Evolutionary conservation across 1,284 basidiomycete genomes (phyloP), one percentile per base, ranked within the genome.

Genomic region (Abortiporus biennis): DNA sequence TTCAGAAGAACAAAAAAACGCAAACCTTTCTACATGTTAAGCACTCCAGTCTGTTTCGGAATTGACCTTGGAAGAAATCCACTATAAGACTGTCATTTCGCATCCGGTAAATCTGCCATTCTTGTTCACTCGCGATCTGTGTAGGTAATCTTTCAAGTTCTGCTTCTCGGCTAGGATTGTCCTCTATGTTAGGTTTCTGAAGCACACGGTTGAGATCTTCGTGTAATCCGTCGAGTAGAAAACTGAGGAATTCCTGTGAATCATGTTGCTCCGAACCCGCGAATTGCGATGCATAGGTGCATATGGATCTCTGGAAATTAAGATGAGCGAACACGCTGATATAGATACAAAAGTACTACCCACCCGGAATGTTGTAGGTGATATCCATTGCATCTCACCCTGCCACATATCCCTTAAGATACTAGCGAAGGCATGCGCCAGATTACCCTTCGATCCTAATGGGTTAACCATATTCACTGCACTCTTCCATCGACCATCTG

Each of bases 1-100:
- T 34, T n/a, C 24, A 16, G 6, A 39, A 6, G 15, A 29, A 16
- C 9, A 34, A 8, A 46, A 31, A 29, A 42, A 25, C 4, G 24
- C 81, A 47, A 47, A 92, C 92, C 65, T 92, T 91, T 51, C 78
- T 72, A 61, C 95, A 99, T 4, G 87, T 94, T 57, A 93, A 61
- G 60, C 95, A 99, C 54, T 92, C 80, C 65, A 99, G 66, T 44
- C 85, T 77, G 66, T 90, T 97, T 50, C 91, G 72, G 62, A 97
- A 97, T 64, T 98, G 95, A 3, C 95, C 96, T 66, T 98, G 95
- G 72, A 99, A 98, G 58, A 89, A 87, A 63, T 98, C 94, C 36
- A 98, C 96, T 43, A 99, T 88, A 44, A 98, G 70, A 54, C 88
- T 92, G 61, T 99, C 92, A 60, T 98, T 94, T 43, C 92, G 76